A percentile compares a stretch with the other conserved stretches of the same genome.
phyloP scores from a whole-genome alignment of 345 rosid species.

The Noccaea bulbosa region DNA sequence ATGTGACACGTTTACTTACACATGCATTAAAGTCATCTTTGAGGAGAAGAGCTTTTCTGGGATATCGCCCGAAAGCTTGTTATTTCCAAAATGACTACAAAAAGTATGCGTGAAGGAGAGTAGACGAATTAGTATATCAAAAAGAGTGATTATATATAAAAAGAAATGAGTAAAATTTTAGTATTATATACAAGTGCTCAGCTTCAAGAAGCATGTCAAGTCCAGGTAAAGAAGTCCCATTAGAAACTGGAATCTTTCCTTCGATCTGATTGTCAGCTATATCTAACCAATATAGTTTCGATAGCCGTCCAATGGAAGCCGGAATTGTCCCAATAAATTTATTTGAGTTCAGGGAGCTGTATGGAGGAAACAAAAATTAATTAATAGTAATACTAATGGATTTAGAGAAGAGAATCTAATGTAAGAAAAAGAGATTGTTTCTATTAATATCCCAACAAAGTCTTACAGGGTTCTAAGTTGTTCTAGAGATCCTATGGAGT shows the following conservation, averaged over 20 bases:
- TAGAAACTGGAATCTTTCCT: conserved; percentile 79
- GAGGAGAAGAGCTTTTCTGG: conserved; percentile 70
- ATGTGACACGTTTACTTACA: conserved; percentile 42
- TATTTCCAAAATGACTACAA: conserved; percentile 75
- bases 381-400: not conserved
- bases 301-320: conserved; percentile 66
- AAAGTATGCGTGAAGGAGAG: not conserved
- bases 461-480: conserved; percentile 62
- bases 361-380: conserved; percentile 10
- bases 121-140: conserved; percentile 2
- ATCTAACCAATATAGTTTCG: conserved; percentile 77
- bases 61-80: conserved; percentile 64
- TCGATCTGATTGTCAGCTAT: conserved; percentile 72
- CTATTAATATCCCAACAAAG: conserved; percentile 3
- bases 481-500: conserved; percentile 61
- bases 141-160: not conserved
- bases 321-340: conserved; percentile 75
- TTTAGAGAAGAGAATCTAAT: not conserved
- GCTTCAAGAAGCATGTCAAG: conserved; percentile 70
- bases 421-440: not conserved
- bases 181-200: conserved; percentile 69
- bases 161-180: conserved; percentile 14
- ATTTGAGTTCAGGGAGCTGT: conserved; percentile 82
- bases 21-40: conserved; percentile 64
- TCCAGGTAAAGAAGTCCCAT: conserved; percentile 64